These are phyloP conservation scores for Elaeis oleifera DNA, from an alignment of 202 grass and related monocot genomes.

Conservation along the genomic window DNA sequence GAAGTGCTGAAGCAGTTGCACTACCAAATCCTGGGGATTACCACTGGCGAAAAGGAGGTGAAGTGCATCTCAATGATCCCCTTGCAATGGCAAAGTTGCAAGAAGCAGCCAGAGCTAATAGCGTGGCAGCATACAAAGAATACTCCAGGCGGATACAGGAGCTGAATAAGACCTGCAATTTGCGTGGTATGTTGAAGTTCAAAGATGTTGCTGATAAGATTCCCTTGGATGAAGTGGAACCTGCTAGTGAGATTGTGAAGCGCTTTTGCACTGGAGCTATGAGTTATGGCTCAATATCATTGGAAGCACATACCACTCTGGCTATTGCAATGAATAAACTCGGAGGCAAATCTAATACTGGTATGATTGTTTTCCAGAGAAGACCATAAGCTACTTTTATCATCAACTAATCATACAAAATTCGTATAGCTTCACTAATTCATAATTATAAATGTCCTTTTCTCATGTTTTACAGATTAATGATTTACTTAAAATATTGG, in stretches of 20 bases:
- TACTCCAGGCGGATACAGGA: slow-evolving; percentile 90
- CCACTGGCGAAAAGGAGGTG: slow-evolving; percentile 96
- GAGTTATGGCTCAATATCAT: slow-evolving; percentile 99
- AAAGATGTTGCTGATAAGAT: slow-evolving; percentile 57
- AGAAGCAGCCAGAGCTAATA: slow-evolving; percentile 88
- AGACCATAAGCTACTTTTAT: too few species aligned
- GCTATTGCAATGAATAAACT: slow-evolving; percentile 97
- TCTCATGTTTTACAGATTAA: too few species aligned
- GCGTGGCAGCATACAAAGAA: slow-evolving; percentile 84
- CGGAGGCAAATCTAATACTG: slow-evolving; percentile 99
- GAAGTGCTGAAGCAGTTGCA: slow-evolving; percentile 76
- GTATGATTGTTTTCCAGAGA: slow-evolving; percentile 32
- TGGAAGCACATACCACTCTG: slow-evolving; percentile 95
- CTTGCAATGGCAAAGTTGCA: slow-evolving; percentile 95
- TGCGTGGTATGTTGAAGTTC: slow-evolving; percentile 95
- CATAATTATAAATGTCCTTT: too few species aligned
- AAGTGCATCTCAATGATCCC: slow-evolving; percentile 92
- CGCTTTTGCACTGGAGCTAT: slow-evolving; percentile 89
- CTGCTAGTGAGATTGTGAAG: slow-evolving; percentile 88
- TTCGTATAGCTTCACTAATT: too few species aligned
- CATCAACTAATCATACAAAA: too few species aligned
- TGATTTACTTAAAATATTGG: too few species aligned
- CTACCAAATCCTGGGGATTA: slow-evolving; percentile 92
- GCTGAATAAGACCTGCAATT: slow-evolving; percentile 89
- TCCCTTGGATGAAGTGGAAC: slow-evolving; percentile 85